phyloP scores from a whole-genome alignment of 345 rosid species.

The Schrenkiella parvula region DNA sequence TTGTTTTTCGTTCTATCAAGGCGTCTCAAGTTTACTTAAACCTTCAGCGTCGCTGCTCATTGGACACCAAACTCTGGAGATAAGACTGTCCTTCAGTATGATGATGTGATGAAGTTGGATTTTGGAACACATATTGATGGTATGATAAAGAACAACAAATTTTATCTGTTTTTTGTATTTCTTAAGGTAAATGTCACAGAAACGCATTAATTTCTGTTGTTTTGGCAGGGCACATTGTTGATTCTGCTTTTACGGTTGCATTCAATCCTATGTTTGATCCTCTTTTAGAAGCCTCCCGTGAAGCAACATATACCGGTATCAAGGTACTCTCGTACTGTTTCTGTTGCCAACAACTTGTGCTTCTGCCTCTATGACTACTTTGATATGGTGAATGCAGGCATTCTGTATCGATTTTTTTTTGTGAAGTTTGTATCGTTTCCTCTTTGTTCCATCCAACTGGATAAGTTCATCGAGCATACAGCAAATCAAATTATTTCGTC shows the following conservation, averaged over 20 bases:
- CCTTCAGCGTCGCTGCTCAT: conserved; percentile 86
- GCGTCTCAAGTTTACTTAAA: not conserved
- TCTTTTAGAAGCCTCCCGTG: conserved; percentile 86
- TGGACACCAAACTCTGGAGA: conserved; percentile 99
- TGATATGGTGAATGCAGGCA: no score
- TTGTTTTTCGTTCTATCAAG: not conserved
- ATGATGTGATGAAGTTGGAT: conserved; percentile 95
- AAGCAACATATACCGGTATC: conserved; percentile 90
- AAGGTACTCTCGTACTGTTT: conserved; percentile 48
- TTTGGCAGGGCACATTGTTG: conserved; percentile 73
- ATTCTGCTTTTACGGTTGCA: conserved; percentile 94
- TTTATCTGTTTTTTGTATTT: not conserved
- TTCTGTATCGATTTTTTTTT: no score
- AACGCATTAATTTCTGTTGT: conserved; percentile 2
- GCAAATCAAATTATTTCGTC: not conserved
- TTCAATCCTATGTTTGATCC: conserved; percentile 95
- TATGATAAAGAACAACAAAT: conserved; percentile 31
- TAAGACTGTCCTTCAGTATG: conserved; percentile 91
- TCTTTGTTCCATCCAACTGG: not conserved
- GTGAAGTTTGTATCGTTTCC: no score
- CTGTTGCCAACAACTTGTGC: not conserved
- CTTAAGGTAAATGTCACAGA: not conserved
- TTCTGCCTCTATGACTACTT: no score
- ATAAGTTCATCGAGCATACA: not conserved
- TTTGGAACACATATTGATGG: conserved; percentile 97